Evolutionary conservation across 2,329 filamentous ascomycete genomes (phyloP), one percentile per base, ranked within the genome.

Genomic region (Scytalidium sp.): DNA sequence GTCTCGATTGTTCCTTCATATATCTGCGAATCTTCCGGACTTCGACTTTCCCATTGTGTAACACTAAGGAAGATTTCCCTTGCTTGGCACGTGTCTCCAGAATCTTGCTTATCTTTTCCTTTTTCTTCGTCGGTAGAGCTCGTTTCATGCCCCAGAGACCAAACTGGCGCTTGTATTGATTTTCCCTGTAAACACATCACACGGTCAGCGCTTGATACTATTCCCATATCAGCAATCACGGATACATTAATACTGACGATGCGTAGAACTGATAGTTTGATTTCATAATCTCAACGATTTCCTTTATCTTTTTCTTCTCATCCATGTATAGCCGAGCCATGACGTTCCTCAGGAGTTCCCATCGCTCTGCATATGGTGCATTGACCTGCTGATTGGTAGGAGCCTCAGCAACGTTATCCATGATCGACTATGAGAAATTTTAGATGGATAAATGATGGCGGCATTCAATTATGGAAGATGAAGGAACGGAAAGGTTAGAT

Each of bases 311-410:
- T 39, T 44, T 50, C 27, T 25, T 48, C 19, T 51, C 40, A 2
- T 50, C 29, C 17, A 54, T 23, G 36, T 50, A 54, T 8, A 54
- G 25, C 39, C 46, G 29, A 7, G n/a, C 32, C 43, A 54, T 54
- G 17, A 49, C 43, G 41, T 42, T 19, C 36, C 50, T 54, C 21
- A 54, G 41, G 3, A 51, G 29, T 23, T 22, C 49, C 52, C 52
- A 54, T 51, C 52, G 46, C 46, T 54, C 43, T 2, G 52, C n/a
- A 22, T 54, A 54, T 42, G 49, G 49, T 13, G 46, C 49, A n/a
- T 44, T 39, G n/a, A n/a, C n/a, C 6, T 51, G 46, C 15, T 54
- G 51, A 42, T 47, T 23, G 19, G 19, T 45, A 42, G 48, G 41
- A 15, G 29, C n/a, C 44, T 20, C 21, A 32, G 47, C 15, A 32